phyloP scores from a whole-genome alignment of 1,284 basidiomycete genomes.

The Pseudozyma sp. region DNA sequence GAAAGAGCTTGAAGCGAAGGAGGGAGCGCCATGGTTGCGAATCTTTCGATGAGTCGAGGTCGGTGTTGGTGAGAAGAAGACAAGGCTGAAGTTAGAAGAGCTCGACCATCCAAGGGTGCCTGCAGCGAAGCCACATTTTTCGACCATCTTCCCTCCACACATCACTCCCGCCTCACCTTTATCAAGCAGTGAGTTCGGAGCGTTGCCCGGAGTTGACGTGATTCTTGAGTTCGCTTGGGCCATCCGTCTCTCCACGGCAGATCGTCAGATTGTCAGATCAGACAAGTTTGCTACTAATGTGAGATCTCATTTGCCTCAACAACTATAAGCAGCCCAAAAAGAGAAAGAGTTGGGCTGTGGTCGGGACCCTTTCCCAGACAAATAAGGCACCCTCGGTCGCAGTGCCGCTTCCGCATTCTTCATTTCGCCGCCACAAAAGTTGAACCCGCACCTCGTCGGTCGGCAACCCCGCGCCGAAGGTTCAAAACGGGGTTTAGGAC shows the following conservation, averaged over 20 bases:
- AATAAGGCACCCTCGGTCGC: too few relatives aligned
- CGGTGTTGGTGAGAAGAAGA: not conserved
- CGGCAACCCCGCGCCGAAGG: too few relatives aligned
- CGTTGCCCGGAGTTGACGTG: constrained; percentile 16
- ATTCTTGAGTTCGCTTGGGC: constrained; percentile 16
- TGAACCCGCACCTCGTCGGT: too few relatives aligned
- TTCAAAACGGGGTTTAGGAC: too few relatives aligned
- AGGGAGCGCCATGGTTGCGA: constrained; percentile 79
- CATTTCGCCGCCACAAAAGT: not conserved
- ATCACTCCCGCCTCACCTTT: not conserved
- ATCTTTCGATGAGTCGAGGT: not conserved
- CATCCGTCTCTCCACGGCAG: not conserved
- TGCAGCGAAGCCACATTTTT: not conserved
- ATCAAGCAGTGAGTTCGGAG: not conserved
- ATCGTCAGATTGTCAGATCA: too few relatives aligned
- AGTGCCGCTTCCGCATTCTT: not conserved
- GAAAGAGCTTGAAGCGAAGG: constrained; percentile 80
- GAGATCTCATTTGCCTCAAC: too few relatives aligned
- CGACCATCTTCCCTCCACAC: not conserved
- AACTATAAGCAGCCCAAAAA: too few relatives aligned
- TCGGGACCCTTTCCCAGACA: too few relatives aligned
- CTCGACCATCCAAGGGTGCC: too few relatives aligned
- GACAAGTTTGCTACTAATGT: too few relatives aligned
- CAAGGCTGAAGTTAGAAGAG: not conserved
- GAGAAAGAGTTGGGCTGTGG: too few relatives aligned